phyloP scores from a whole-genome alignment of 2,329 filamentous ascomycete genomes.

The Lasiodiplodia theobromae region DNA sequence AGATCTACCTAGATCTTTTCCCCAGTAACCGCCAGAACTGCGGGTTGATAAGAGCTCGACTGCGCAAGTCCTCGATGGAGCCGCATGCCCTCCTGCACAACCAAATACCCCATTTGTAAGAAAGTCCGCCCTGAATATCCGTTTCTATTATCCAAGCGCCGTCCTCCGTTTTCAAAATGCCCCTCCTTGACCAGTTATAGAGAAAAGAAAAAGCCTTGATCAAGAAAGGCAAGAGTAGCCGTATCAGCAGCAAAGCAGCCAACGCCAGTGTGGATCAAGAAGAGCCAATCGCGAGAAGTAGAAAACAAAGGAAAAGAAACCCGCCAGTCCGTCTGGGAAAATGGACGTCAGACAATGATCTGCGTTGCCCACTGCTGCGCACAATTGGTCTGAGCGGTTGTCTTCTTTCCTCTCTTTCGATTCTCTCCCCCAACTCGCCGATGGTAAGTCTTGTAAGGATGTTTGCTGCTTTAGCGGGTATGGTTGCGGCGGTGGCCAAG shows the following conservation, averaged over 20 bases:
- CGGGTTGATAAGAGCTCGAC: neutral
- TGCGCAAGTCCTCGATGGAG: neutral
- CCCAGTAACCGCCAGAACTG: too few species aligned
- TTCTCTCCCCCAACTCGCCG: neutral
- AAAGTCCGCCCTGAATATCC: neutral
- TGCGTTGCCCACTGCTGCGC: neutral
- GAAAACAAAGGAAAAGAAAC: neutral
- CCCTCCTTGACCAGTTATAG: neutral
- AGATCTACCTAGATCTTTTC: neutral
- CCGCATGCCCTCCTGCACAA: neutral
- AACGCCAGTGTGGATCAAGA: neutral
- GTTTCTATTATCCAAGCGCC: neutral
- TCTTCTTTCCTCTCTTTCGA: neutral
- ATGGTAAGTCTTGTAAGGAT: neutral
- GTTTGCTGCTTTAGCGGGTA: neutral
- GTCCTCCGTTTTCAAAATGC: neutral
- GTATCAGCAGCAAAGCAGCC: slow-evolving; percentile 6
- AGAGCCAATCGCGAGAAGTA: neutral
- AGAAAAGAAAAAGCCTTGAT: neutral
- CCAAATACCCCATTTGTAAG: neutral
- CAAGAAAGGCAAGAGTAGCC: too few species aligned
- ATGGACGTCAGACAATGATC: neutral
- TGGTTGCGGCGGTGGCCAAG: neutral
- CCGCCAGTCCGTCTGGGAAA: neutral
- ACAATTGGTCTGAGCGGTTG: neutral